phyloP scores from a whole-genome alignment of 805 yeast species.

The Metschnikowia hibisci region DNA sequence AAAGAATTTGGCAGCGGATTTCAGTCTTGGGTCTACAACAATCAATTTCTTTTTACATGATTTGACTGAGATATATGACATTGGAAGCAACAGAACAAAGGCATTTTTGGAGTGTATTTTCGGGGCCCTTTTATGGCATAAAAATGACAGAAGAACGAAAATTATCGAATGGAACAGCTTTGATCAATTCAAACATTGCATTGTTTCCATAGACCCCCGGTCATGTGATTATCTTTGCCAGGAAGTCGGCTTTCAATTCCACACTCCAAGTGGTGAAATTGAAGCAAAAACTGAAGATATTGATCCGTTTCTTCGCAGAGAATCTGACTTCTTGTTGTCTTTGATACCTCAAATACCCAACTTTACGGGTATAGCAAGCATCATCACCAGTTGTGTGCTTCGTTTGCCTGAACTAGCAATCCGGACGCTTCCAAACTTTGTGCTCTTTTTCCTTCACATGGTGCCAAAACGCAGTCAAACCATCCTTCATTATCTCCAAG shows the following conservation, averaged over 20 bases:
- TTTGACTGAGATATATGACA: constrained; percentile 19
- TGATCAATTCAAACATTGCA: constrained; percentile 14
- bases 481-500: neutral
- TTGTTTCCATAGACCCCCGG: constrained; percentile 34
- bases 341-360: constrained; percentile 30
- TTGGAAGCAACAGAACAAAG: constrained; percentile 4
- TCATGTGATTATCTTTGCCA: constrained; percentile 30
- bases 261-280: too few species aligned
- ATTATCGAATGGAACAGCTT: constrained; percentile 21
- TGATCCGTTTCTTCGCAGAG: constrained; percentile 25
- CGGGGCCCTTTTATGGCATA: constrained; percentile 34
- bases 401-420: constrained; percentile 22
- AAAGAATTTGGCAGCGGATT: neutral
- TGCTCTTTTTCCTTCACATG: constrained; percentile 22
- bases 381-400: constrained; percentile 30
- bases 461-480: neutral
- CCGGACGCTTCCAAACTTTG: constrained; percentile 23
- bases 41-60: constrained; percentile 7
- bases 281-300: constrained; percentile 1
- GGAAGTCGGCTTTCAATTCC: neutral
- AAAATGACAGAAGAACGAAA: constrained; percentile 13
- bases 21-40: constrained; percentile 1
- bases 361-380: constrained; percentile 26
- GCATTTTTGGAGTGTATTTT: constrained; percentile 34
- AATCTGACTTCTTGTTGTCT: constrained; percentile 27